Base-by-base conservation (phyloP, 108 stramenopile genomes). In the Skeletonema costatum region DNA sequence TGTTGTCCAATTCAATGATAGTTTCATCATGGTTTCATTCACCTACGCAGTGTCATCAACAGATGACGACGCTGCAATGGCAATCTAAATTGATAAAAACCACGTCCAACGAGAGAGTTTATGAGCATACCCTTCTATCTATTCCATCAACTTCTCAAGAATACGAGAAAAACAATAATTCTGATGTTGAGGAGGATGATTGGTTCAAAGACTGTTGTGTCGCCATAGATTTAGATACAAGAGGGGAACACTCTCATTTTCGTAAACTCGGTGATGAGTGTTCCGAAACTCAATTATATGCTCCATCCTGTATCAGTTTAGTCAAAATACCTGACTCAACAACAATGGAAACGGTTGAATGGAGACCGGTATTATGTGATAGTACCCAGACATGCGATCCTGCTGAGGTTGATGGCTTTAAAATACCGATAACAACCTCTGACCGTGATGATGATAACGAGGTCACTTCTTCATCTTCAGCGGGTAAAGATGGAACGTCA, bases 1-100 rank as follows among this genome's bases (percentile, higher is more conserved):
- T 82, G 73, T 60, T 50, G 32, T 82, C 76, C 32, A 82, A 82
- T 68, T 70, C 76, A 1, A 69, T 25, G 62, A 77, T 77, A 53
- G n/a, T 63, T 16, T 67, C 72, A 14, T 48, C 71, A 58, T 64
- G 25, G 17, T 11, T 48, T 25, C 19, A 42, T 48, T 9, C 32
- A 31, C 64, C 17, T 16, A 19, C 35, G 21, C 25, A 5, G 31
- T 6, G 64, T 59, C 10, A 32, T 21, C 14, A 46, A 67, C 30
- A 41, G 0, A 3, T 41, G 25, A 25, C 16, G 29, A 36, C 8
- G 32, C 38, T 76, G 16, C 32, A 50, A 36, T 70, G 68, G 68
- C 32, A 56, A 33, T 53, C 62, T 51, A 48, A n/a, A 6, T 33
- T 56, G 25, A 25, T 25, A 6, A 25, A 41, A 35, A 60, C 36